Evolutionary conservation across 495 filamentous ascomycete species (phyloP), one percentile per base, ranked within the genome.

Genomic region (Apiosordaria backusii): DNA sequence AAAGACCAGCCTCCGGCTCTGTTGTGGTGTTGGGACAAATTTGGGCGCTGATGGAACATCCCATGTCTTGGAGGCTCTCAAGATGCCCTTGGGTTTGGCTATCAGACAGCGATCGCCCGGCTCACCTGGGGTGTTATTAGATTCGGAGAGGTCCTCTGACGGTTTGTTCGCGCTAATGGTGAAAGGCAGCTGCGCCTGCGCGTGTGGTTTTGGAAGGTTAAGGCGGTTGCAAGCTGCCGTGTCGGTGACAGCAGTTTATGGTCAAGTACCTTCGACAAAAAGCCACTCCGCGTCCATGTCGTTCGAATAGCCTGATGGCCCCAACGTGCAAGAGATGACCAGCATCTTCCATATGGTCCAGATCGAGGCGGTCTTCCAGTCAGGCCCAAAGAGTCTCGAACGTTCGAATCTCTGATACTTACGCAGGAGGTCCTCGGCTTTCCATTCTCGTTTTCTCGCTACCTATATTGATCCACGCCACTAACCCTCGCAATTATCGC

Each of bases 321-420:
- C n/a, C n/a, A n/a, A n/a, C n/a, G n/a, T n/a, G n/a, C n/a, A n/a
- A n/a, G n/a, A n/a, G n/a, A n/a, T n/a, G n/a, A n/a, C n/a, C n/a
- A n/a, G n/a, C n/a, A 57, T 9, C 18, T 57, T 57, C 1, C 52
- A 54, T 13, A 54, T 90, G 0, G 92, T 92, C 93, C 93, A 97
- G 61, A 90, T 86, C 63, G 91, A 89, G 0, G 90, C 87, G 40
- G 97, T 83, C 22, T 85, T 89, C 93, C 93, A 97, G 24, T 89
- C 86, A 0, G 84, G 79, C n/a, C 88, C 89, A 67, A 97, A 97
- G 0, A 97, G 85, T 18, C 94, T 85, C 0, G 92, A 97, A 24
- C 92, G 88, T 69, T 95, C 89, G 60, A 97, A 90, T 68, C 85
- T 85, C 64, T 89, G 86, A 68, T 91, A 97, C 71, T 93, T 92